Conservation (phyloP, 192 early-diverging fungal genomes). For the Backusella psychrophila region DNA sequence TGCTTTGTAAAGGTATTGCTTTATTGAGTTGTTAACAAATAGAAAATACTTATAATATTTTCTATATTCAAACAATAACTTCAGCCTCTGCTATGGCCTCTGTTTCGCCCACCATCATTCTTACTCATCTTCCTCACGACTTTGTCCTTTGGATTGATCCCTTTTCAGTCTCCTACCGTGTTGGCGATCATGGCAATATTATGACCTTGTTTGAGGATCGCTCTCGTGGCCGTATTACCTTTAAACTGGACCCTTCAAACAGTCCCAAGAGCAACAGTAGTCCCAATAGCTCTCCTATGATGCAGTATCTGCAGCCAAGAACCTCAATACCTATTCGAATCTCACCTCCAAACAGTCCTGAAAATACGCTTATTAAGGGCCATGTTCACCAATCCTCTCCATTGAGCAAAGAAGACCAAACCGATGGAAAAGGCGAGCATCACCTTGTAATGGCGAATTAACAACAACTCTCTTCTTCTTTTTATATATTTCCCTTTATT, state of each 20-base stretch:
- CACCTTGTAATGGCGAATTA: conserved; percentile 1
- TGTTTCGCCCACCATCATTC: conserved; percentile 46
- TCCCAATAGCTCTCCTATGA: conserved; percentile 21
- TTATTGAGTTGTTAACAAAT: background rate
- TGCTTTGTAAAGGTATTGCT: conserved; percentile 50
- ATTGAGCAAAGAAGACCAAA: conserved; percentile 17
- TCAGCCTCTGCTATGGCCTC: conserved; percentile 50
- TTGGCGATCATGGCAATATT: conserved; percentile 69
- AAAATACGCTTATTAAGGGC: background rate
- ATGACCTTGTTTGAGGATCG: conserved; percentile 68
- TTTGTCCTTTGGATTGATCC: conserved; percentile 76
- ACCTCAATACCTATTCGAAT: conserved; percentile 33
- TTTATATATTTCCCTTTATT: background rate
- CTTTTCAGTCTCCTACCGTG: conserved; percentile 68
- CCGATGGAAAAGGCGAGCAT: conserved; percentile 1
- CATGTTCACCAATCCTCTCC: conserved; percentile 16
- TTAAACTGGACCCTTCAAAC: conserved; percentile 23
- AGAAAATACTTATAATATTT: background rate
- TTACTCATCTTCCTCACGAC: conserved; percentile 62
- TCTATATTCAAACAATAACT: background rate
- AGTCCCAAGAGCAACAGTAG: conserved; percentile 7
- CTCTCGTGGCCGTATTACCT: conserved; percentile 37
- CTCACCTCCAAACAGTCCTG: conserved; percentile 36
- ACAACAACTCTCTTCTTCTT: background rate
- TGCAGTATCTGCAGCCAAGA: conserved; percentile 34